Base-by-base conservation (phyloP, 2,329 filamentous ascomycete species). In the Curvularia hawaiiensis region DNA sequence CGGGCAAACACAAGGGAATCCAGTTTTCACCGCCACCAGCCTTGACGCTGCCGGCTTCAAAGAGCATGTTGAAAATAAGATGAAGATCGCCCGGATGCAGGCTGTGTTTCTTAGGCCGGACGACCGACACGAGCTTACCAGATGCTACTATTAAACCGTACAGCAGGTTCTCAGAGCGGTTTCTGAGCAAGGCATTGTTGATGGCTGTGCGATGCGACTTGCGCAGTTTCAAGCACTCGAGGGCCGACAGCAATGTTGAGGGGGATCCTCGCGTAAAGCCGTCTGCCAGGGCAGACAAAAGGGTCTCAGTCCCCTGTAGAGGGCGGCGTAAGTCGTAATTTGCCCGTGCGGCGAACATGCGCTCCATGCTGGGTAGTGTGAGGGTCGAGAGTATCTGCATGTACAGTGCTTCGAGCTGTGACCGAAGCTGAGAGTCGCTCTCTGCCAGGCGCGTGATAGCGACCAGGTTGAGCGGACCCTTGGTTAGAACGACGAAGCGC, bases 21-120 rank as follows among this genome's bases (percentile, higher is more conserved):
- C 95, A 99, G 69, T 94, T 97, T 77, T 99, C 95, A 30, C 94
- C 95, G n/a, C 86, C 92, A 6, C 91, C 93, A 20, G 92, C 90
- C 73, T 95, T 94, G 73, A 99, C 90, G 43, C 91, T 90, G 48
- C 92, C 91, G 2, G 94, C 95, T 78, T 96, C 93, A 69, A 99
- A 99, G 2, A 99, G 86, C 96, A 99, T 99, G 73, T 98, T 98
- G 83, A 99, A 99, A 59, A 99, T 93, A 45, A 99, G 85, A 71
- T 97, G 94, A 24, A 99, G 83, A 73, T 99, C 95, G 62, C 93
- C 94, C 0, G 96, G 95, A 68, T 99, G 96, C 2, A 99, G 83
- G 0, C 93, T 97, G 76, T 99, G 95, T 56, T 95, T 91, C 66
- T 96, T 93, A 6, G 96, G 96, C 38, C 95, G 85, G 16, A 98